phyloP scores from a whole-genome alignment of 2,329 filamentous ascomycete species.

The Exophiala xenobiotica region DNA sequence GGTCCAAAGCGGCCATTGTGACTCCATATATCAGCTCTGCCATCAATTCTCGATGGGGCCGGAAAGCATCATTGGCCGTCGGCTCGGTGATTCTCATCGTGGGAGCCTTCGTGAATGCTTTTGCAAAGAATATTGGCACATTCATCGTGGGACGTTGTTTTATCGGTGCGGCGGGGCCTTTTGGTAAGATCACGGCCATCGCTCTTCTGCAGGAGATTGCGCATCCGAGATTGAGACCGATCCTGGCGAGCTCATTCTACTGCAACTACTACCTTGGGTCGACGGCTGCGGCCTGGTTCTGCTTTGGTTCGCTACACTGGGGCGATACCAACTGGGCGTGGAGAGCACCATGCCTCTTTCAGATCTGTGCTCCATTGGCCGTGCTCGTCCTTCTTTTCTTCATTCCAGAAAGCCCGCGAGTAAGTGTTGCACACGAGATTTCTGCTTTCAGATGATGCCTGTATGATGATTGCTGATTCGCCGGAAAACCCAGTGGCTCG shows the following conservation, averaged over 20 bases:
- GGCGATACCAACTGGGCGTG: conserved; percentile 8
- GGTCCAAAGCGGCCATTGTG: conserved; percentile 51
- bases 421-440: background rate
- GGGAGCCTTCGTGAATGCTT: conserved; percentile 68
- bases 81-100: conserved; percentile 66
- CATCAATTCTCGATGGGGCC: conserved; percentile 60
- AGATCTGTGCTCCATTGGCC: conserved; percentile 47
- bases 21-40: conserved; percentile 69
- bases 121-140: conserved; percentile 62
- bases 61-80: conserved; percentile 63
- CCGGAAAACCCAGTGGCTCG: conserved; percentile 57
- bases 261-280: conserved; percentile 48
- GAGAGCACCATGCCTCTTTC: conserved; percentile 12
- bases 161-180: conserved; percentile 66
- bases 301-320: conserved; percentile 6
- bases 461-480: background rate
- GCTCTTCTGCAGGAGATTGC: conserved; percentile 65
- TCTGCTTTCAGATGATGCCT: too few species aligned
- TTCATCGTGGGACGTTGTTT: conserved; percentile 69
- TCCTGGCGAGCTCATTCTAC: conserved; percentile 63
- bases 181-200: conserved; percentile 66
- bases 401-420: conserved; percentile 65
- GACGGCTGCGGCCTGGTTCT: conserved; percentile 9
- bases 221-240: conserved; percentile 58
- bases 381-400: conserved; percentile 64